These are phyloP conservation scores for Picocystis sp. DNA, from an alignment of 163 green algal genomes.

Conservation along the genomic window DNA sequence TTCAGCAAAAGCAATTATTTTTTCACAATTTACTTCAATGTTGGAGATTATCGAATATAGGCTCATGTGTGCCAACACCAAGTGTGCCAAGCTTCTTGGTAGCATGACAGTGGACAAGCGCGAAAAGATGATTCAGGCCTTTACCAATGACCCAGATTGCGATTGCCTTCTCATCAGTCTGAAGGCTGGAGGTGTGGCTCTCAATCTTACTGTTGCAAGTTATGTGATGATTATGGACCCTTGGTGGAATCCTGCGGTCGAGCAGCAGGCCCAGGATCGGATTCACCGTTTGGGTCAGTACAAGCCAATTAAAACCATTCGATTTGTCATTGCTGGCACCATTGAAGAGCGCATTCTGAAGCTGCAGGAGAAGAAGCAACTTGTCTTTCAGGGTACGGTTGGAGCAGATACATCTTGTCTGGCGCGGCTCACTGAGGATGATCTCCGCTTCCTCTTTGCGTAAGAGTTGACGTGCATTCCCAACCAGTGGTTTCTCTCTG, in stretches of 20 bases:
- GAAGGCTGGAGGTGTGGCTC: conserved; percentile 81
- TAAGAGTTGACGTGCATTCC: background rate
- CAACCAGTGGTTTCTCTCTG: no score
- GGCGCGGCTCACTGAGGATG: conserved; percentile 59
- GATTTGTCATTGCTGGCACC: conserved; percentile 72
- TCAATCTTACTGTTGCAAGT: conserved; percentile 84
- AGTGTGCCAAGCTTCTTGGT: conserved; percentile 62
- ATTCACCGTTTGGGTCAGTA: conserved; percentile 68
- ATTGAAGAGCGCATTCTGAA: conserved; percentile 93
- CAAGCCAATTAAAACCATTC: conserved; percentile 61
- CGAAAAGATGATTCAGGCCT: conserved; percentile 49
- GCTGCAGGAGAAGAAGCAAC: conserved; percentile 82
- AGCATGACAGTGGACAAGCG: conserved; percentile 60
- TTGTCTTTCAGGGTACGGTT: conserved; percentile 65
- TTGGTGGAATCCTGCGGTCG: conserved; percentile 70
- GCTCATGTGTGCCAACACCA: conserved; percentile 49
- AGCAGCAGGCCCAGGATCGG: conserved; percentile 57
- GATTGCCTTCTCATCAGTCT: conserved; percentile 78
- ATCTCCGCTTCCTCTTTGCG: conserved; percentile 81
- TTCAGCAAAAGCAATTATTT: conserved; percentile 73
- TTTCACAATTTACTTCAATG: conserved; percentile 91
- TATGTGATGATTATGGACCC: conserved; percentile 75
- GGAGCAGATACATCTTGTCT: conserved; percentile 1
- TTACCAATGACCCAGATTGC: conserved; percentile 48
- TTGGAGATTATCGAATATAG: conserved; percentile 66